Percentiles rank a stretch among this genome's conserved stretches.
phyloP scores from a whole-genome alignment of 2,329 filamentous ascomycete genomes.

The Trichoderma sp. region DNA sequence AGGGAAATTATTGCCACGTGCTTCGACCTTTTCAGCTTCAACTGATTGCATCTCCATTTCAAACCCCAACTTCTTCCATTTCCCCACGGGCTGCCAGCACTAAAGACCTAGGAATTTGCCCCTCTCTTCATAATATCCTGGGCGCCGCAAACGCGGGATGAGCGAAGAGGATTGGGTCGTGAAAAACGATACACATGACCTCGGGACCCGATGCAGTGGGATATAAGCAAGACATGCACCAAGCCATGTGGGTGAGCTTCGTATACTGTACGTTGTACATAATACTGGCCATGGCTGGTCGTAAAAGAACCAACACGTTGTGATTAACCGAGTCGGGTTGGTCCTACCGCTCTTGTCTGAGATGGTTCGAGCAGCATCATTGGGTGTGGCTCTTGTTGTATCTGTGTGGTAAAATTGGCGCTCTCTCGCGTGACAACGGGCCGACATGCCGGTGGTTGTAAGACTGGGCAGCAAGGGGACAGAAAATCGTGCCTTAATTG shows the following conservation, averaged over 20 bases:
- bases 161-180: constrained; percentile 14
- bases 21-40: constrained; percentile 16
- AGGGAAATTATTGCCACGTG: constrained; percentile 14
- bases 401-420: neutral
- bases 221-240: constrained; percentile 28
- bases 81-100: constrained; percentile 14
- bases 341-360: neutral
- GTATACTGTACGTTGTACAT: neutral
- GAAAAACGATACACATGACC: constrained; percentile 18
- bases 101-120: neutral
- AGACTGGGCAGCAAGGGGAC: constrained; percentile 18
- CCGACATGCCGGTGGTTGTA: constrained; percentile 2
- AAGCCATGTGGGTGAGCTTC: constrained; percentile 25
- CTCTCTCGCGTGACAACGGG: constrained; percentile 13
- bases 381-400: neutral
- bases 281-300: neutral
- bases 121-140: neutral
- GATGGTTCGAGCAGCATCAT: neutral
- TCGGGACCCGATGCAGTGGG: constrained; percentile 19
- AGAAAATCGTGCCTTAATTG: constrained; percentile 4
- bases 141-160: constrained; percentile 19
- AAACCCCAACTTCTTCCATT: constrained; percentile 5
- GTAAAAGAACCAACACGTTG: constrained; percentile 6
- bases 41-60: constrained; percentile 1
- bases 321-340: constrained; percentile 13